phyloP scores from a whole-genome alignment of 805 yeast genomes.

The Kazachstania kunashirensis region DNA sequence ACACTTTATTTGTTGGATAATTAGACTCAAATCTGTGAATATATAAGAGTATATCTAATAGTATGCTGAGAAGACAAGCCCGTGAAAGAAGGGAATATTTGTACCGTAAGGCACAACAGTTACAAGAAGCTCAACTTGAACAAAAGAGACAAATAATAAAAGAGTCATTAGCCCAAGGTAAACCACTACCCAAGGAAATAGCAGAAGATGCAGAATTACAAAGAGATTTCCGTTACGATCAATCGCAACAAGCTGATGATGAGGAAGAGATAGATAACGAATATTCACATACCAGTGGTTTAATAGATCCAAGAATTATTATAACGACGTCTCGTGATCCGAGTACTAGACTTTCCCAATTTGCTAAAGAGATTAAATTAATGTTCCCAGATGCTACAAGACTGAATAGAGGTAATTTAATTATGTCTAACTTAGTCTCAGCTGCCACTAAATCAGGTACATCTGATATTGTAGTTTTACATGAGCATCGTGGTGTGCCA shows the following conservation, averaged over 20 bases:
- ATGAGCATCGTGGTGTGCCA: conserved; percentile 98
- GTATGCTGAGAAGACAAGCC: conserved; percentile 84
- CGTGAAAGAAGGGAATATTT: conserved; percentile 93
- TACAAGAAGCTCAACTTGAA: conserved; percentile 78
- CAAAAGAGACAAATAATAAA: conserved; percentile 81
- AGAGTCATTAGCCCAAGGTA: conserved; percentile 85
- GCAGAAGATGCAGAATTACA: conserved; percentile 81
- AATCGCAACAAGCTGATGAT: conserved; percentile 39
- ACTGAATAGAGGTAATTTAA: conserved; percentile 85
- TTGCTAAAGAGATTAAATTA: conserved; percentile 83
- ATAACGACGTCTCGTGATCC: conserved; percentile 94
- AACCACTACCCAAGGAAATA: conserved; percentile 78
- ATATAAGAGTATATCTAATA: too few species aligned
- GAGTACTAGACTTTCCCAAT: conserved; percentile 72
- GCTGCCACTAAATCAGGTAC: conserved; percentile 76
- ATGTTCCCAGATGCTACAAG: conserved; percentile 84
- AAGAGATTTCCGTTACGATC: conserved; percentile 78
- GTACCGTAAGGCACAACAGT: conserved; percentile 77
- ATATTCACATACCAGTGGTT: conserved; percentile 77
- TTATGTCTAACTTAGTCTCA: conserved; percentile 73
- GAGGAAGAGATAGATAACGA: conserved; percentile 72
- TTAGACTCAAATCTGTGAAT: too few species aligned
- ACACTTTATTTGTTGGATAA: too few species aligned
- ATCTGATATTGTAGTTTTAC: conserved; percentile 76
- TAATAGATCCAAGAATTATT: conserved; percentile 80